Conservation (phyloP, 2,329 filamentous ascomycete species). For the Colletotrichum lupini region DNA sequence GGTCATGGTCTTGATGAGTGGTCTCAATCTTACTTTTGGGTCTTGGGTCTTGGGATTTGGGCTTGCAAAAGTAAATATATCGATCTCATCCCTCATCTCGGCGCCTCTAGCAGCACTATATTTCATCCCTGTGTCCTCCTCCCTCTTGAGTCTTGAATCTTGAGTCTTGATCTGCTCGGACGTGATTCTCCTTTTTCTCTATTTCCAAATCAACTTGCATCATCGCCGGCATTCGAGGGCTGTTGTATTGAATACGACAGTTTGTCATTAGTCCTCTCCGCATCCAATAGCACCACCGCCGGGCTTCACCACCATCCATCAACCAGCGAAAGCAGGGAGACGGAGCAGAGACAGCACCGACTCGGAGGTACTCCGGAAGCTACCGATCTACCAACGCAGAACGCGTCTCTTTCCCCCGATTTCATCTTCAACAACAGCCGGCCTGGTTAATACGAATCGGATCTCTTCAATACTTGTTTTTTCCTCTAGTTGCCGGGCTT, state of each 20-base stretch:
- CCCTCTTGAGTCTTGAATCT: slow-evolving; percentile 21
- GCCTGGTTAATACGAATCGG: slow-evolving; percentile 23
- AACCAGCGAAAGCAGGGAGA: slow-evolving; percentile 10
- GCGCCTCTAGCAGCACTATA: slow-evolving; percentile 30
- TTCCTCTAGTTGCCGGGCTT: neutral
- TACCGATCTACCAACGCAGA: neutral
- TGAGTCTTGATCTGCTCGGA: neutral
- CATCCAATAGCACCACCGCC: neutral
- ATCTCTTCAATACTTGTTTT: slow-evolving; percentile 8
- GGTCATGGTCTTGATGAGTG: neutral
- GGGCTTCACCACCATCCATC: neutral
- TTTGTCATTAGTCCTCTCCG: neutral
- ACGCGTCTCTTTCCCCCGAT: neutral
- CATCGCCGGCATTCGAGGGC: slow-evolving; percentile 28
- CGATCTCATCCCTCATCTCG: slow-evolving; percentile 28
- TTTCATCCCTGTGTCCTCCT: slow-evolving; percentile 32
- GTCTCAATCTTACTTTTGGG: slow-evolving; percentile 7
- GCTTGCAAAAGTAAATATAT: slow-evolving; percentile 36
- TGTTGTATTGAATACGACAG: slow-evolving; percentile 32
- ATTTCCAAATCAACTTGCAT: slow-evolving; percentile 20
- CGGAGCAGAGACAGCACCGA: neutral
- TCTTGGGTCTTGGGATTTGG: neutral
- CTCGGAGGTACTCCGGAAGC: slow-evolving; percentile 6
- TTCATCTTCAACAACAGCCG: slow-evolving; percentile 26
- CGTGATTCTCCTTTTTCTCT: slow-evolving; percentile 2